Conservation (phyloP, 495 filamentous ascomycete species). For the Penicillium roqueforti region DNA sequence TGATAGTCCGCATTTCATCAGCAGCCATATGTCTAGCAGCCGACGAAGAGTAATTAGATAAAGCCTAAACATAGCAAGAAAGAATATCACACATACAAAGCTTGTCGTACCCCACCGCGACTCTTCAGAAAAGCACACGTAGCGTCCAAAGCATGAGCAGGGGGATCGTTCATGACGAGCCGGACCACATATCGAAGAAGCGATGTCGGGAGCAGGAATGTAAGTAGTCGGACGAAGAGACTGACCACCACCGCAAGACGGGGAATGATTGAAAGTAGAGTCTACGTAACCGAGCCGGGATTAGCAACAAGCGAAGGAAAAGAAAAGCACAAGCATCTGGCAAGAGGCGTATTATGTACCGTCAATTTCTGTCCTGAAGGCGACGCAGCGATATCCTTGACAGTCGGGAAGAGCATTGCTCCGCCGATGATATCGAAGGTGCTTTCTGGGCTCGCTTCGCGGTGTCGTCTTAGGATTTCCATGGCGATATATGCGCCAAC, state of each 20-base stretch:
- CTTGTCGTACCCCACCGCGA: conserved; percentile 62
- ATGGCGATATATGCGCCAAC: conserved; percentile 76
- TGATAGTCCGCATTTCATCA: conserved; percentile 76
- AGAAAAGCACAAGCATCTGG: conserved; percentile 5
- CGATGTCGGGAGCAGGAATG: conserved; percentile 38
- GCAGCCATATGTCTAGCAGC: conserved; percentile 53
- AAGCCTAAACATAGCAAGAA: neutral
- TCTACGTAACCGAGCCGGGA: conserved; percentile 9
- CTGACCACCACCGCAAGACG: conserved; percentile 52
- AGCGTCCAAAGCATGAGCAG: conserved; percentile 51
- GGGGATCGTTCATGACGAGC: conserved; percentile 48
- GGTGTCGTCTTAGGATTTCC: conserved; percentile 59
- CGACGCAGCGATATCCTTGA: conserved; percentile 67
- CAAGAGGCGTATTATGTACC: conserved; percentile 34
- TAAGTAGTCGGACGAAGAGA: conserved; percentile 46
- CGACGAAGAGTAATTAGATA: neutral
- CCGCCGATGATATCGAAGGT: conserved; percentile 53
- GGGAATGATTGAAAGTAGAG: conserved; percentile 49
- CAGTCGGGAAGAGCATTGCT: conserved; percentile 72
- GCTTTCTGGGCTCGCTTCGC: conserved; percentile 18
- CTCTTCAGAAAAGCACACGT: conserved; percentile 63
- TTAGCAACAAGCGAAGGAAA: neutral
- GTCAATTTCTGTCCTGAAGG: conserved; percentile 56
- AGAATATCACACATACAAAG: conserved; percentile 50
- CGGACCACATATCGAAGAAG: conserved; percentile 43